A percentile compares a stretch with the other conserved stretches of the same genome.
Conservation (phyloP, 495 filamentous ascomycete species). For the Talaromyces ruber region DNA sequence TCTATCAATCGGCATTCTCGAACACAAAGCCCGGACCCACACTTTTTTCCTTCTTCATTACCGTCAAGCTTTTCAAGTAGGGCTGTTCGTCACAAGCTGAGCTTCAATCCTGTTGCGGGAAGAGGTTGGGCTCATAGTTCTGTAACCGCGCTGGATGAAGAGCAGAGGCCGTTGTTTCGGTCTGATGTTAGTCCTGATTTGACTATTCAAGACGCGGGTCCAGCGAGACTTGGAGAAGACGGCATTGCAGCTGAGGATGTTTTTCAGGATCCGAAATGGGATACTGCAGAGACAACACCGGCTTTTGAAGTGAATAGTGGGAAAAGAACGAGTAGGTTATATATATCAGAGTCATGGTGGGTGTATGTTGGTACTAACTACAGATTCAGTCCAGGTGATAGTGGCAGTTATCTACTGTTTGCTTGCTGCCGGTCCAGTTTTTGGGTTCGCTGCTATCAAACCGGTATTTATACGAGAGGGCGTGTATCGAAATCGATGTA, state of each 20-base stretch:
- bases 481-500: slow-evolving; percentile 61
- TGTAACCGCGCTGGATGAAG: slow-evolving; percentile 20
- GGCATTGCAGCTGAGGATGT: background rate
- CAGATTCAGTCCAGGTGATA: slow-evolving; percentile 24
- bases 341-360: background rate
- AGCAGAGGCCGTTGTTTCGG: slow-evolving; percentile 17
- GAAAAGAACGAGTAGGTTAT: slow-evolving; percentile 53
- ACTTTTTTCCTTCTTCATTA: slow-evolving; percentile 30
- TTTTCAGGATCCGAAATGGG: slow-evolving; percentile 9
- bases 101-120: slow-evolving; percentile 38
- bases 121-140: slow-evolving; percentile 28
- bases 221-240: background rate
- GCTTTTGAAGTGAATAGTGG: slow-evolving; percentile 61
- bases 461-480: slow-evolving; percentile 69
- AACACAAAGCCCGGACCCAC: background rate
- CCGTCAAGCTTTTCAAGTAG: slow-evolving; percentile 25
- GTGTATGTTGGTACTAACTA: slow-evolving; percentile 3
- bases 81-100: slow-evolving; percentile 21
- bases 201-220: background rate
- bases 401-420: slow-evolving; percentile 74
- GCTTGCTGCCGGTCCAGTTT: slow-evolving; percentile 69
- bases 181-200: background rate
- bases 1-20: background rate
- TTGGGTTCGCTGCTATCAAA: slow-evolving; percentile 68
- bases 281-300: slow-evolving; percentile 39